Evolutionary conservation across 2,329 filamentous ascomycete species (phyloP), one percentile per base, ranked within the genome.

Genomic region (Neocucurbitaria cava): DNA sequence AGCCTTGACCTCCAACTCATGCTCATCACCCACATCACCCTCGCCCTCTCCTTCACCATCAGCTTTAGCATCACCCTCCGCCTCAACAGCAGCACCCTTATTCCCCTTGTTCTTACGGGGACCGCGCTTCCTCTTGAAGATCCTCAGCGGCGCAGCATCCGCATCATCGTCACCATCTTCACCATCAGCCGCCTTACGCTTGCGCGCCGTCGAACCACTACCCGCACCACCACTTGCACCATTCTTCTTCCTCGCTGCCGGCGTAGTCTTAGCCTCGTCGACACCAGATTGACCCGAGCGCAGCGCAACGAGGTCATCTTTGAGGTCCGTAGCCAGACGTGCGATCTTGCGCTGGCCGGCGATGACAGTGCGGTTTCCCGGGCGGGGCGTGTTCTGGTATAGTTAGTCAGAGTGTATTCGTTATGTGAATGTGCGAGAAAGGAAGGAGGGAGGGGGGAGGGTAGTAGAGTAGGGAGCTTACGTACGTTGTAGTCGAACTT

Each of bases 341-440:
- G 52, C 46, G 9, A 64, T 26, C 61, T 67, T 67, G 45, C 46
- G 53, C 36, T 61, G 52, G 46, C 64, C 70, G 5, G 65, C 68
- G 10, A 57, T 58, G 3, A 46, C 18, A 30, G 59, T 54, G 24
- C 59, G 59, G 7, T 59, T 59, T 7, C 30, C 30, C 0, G 68
- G 70, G 21, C 56, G 57, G 0, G 64, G 65, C 0, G 62, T 49
- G 10, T 58, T 62, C 67, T 71, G 38, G 8, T 9, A 54, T 53
- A 24, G 38, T 33, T 15, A 43, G 31, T 24, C 13, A 2, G 5
- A n/a, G n/a, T n/a, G n/a, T n/a, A n/a, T n/a, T n/a, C n/a, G n/a
- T n/a, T n/a, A 36, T 11, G 26, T 13, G 13, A 9, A 35, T 10
- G 11, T 21, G 31, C 3, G 17, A 5, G 10, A 41, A 31, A 15